These are phyloP conservation scores for Podospora pseudocomata DNA, from an alignment of 495 filamentous ascomycete species.

Conservation along the genomic window DNA sequence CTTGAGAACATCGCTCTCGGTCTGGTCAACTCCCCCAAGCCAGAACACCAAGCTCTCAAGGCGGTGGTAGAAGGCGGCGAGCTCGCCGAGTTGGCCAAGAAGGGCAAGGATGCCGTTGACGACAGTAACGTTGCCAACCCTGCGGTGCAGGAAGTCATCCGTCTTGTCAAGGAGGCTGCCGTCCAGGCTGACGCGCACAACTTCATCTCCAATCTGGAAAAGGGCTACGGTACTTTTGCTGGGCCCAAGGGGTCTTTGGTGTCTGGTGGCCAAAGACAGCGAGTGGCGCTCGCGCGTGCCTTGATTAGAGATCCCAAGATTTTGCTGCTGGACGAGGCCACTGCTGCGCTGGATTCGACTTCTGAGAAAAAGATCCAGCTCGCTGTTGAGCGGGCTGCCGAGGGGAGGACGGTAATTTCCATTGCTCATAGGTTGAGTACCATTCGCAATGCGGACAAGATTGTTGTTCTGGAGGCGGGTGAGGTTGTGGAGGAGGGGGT, in stretches of 20 bases:
- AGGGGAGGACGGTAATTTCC: constrained; percentile 84
- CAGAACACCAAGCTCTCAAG: constrained; percentile 37
- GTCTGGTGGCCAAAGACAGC: constrained; percentile 59
- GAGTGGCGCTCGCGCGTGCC: constrained; percentile 69
- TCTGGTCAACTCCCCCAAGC: constrained; percentile 54
- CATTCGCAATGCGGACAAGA: constrained; percentile 84
- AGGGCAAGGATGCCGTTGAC: constrained; percentile 17
- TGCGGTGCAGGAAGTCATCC: constrained; percentile 32
- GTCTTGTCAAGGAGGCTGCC: constrained; percentile 33
- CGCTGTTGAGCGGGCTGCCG: constrained; percentile 76
- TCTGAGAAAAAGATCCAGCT: constrained; percentile 91
- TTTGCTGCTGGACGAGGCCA: constrained; percentile 88
- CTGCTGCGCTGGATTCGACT: constrained; percentile 83
- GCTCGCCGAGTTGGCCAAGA: constrained; percentile 16
- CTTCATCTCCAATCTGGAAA: constrained; percentile 35
- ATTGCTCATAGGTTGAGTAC: constrained; percentile 92
- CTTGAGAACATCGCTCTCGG: constrained; percentile 68
- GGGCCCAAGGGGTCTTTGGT: constrained; percentile 47
- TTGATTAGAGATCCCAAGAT: constrained; percentile 85
- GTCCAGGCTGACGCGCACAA: constrained; percentile 38
- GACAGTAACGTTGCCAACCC: constrained; percentile 25
- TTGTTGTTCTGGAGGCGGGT: constrained; percentile 81
- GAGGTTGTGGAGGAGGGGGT: constrained; percentile 72
- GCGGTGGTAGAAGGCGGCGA: constrained; percentile 14
- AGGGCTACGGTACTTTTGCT: constrained; percentile 48